Base-by-base conservation (phyloP, 768 basidiomycete species). In the Boletus subparvulus region DNA sequence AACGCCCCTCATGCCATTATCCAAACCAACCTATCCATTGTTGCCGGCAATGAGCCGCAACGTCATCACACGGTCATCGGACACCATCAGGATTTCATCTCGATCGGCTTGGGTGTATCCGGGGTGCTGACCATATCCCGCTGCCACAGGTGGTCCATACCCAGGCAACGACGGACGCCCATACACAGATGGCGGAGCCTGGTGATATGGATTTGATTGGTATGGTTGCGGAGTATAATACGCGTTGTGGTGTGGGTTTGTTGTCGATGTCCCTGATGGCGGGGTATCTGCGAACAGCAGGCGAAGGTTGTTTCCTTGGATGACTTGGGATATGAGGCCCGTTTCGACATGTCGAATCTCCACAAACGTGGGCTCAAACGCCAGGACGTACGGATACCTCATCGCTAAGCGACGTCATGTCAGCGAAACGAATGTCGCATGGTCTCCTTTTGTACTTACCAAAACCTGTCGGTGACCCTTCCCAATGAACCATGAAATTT, bases 401-500 rank as follows among this genome's bases (percentile, higher is more conserved):
- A 98, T 83, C 2, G 96, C 96, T 98, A 67, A 49, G 63, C 46
- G 52, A 44, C 33, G 28, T 19, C 32, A 6, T 21, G 26, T 68
- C 35, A 67, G 54, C 24, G 40, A 32, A 46, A 54, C 35, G 43
- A 14, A 26, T 11, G 13, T 41, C 26, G 5, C n/a, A 19, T 35
- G 4, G 13, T 17, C 14, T 39, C 24, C 19, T 36, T 33, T 32
- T 28, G n/a, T 3, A 75, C 92, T 67, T 70, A 97, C 96, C 97
- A 66, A 99, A 98, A 37, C 90, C 88, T 6, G 92, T 92, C 0
- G 97, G 97, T 43, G 79, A 80, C 10, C 97, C 97, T 73, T 98
- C 96, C 97, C 97, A 99, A 61, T 91, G 82, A 14, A 98, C 92
- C 82, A 95, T 92, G 78, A 98, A 98, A 55, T 92, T 87, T 60